Conservation (phyloP, 495 filamentous ascomycete genomes). For the Corynascus novoguineensis region DNA sequence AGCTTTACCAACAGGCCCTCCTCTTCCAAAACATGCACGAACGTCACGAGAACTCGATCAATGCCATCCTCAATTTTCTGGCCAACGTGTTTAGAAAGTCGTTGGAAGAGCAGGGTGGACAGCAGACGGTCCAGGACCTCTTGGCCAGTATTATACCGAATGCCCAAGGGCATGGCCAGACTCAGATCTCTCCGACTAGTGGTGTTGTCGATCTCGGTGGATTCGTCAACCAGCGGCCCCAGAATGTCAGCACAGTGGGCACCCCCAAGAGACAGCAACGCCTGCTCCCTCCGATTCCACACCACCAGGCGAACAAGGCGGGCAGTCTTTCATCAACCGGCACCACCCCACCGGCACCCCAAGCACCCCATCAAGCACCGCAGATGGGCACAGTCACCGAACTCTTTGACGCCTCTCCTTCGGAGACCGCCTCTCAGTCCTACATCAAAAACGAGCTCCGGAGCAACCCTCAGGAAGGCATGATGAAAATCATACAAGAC, state of each 20-base stretch:
- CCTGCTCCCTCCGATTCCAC: constrained; percentile 43
- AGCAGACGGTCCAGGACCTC: constrained; percentile 64
- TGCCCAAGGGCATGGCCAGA: constrained; percentile 33
- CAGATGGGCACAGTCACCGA: constrained; percentile 45
- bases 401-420: constrained; percentile 39
- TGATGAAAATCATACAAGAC: constrained; percentile 82
- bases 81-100: constrained; percentile 88
- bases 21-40: constrained; percentile 89
- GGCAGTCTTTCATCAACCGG: constrained; percentile 27
- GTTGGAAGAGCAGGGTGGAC: constrained; percentile 53
- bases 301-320: constrained; percentile 27
- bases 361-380: constrained; percentile 23
- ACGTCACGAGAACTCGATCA: constrained; percentile 95
- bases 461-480: constrained; percentile 58
- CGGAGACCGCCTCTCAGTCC: constrained; percentile 34
- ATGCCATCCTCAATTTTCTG: constrained; percentile 92
- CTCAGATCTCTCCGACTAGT: constrained; percentile 50
- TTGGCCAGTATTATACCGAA: constrained; percentile 63
- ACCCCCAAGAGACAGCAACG: constrained; percentile 44
- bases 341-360: constrained; percentile 23
- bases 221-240: constrained; percentile 44
- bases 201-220: constrained; percentile 74
- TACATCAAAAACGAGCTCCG: constrained; percentile 46
- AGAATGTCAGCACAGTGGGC: constrained; percentile 32
- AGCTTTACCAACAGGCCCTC: constrained; percentile 81